Evolutionary conservation across 75 land plant genomes (phyloP).

Genomic region (Cupressus sempervirens): DNA sequence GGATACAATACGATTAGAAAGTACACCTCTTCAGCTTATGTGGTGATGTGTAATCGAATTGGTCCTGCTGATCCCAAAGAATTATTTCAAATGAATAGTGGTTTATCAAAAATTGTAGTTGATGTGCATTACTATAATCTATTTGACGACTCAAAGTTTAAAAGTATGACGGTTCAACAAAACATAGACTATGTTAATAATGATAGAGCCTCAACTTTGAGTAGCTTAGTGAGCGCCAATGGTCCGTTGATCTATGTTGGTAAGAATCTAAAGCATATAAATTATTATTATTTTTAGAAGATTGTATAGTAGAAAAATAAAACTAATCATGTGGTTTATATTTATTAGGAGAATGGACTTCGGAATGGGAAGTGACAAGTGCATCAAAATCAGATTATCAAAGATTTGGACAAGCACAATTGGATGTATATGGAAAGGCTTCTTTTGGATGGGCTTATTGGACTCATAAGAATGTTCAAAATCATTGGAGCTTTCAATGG

Average conservation of each 20-base stretch:
- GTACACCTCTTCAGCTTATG: conserved; percentile 40
- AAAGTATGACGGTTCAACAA: conserved; percentile 46
- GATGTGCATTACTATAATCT: conserved; percentile 82
- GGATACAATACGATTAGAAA: conserved; percentile 40
- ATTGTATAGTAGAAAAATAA: no score
- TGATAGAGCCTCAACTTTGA: conserved; percentile 21
- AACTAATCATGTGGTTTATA: no score
- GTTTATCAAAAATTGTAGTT: conserved; percentile 27
- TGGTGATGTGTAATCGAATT: conserved; percentile 50
- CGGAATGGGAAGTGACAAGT: conserved; percentile 40
- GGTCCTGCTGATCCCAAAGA: conserved; percentile 36
- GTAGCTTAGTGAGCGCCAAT: conserved; percentile 15
- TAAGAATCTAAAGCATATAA: conserved; percentile 7
- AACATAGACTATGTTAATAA: conserved; percentile 54
- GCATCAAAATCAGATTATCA: conserved; percentile 43
- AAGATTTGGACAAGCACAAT: conserved; percentile 48
- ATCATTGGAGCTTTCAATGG: conserved; percentile 59
- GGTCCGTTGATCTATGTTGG: conserved; percentile 68
- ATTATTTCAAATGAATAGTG: conserved; percentile 36
- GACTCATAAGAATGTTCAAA: conserved; percentile 29
- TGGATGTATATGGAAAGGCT: conserved; percentile 54
- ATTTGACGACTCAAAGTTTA: conserved; percentile 22
- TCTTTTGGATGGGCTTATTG: conserved; percentile 78
- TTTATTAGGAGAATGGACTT: conserved; percentile 62
- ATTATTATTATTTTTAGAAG: no score